phyloP scores from a whole-genome alignment of 805 yeast genomes.

The Wickerhamomyces subpelliculosus region DNA sequence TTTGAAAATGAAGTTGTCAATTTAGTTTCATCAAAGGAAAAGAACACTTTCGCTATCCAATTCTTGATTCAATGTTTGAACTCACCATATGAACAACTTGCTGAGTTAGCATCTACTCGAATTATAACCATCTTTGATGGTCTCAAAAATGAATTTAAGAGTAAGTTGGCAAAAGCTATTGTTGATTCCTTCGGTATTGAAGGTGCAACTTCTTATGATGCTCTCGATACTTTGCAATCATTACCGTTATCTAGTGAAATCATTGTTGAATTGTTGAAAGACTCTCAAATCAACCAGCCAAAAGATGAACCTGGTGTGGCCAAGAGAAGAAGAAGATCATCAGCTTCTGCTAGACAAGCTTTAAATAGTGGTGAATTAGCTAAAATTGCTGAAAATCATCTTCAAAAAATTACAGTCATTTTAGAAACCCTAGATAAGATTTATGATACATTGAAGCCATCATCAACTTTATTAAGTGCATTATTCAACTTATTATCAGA shows the following conservation, averaged over 20 bases:
- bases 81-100: constrained; percentile 34
- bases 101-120: constrained; percentile 43
- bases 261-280: constrained; percentile 52
- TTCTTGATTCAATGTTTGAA: constrained; percentile 53
- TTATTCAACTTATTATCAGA: constrained; percentile 63
- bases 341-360: constrained; percentile 70
- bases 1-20: constrained; percentile 55
- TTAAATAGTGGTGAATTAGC: constrained; percentile 63
- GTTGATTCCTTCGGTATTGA: constrained; percentile 46
- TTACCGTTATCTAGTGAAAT: constrained; percentile 47
- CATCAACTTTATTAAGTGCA: constrained; percentile 41
- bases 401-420: constrained; percentile 69
- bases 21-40: constrained; percentile 59
- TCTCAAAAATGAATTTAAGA: constrained; percentile 51
- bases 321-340: constrained; percentile 79
- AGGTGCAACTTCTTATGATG: constrained; percentile 39
- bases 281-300: constrained; percentile 48
- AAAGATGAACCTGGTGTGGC: constrained; percentile 37
- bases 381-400: constrained; percentile 67
- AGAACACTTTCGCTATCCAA: constrained; percentile 45
- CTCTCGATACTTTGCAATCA: constrained; percentile 46
- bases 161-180: constrained; percentile 50
- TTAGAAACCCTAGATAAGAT: constrained; percentile 69
- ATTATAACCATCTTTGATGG: constrained; percentile 48
- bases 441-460: constrained; percentile 22